A percentile compares a stretch with the other conserved stretches of the same genome.
phyloP scores from a whole-genome alignment of 257 asterid genomes.

The Nicotiana noctiflora region DNA sequence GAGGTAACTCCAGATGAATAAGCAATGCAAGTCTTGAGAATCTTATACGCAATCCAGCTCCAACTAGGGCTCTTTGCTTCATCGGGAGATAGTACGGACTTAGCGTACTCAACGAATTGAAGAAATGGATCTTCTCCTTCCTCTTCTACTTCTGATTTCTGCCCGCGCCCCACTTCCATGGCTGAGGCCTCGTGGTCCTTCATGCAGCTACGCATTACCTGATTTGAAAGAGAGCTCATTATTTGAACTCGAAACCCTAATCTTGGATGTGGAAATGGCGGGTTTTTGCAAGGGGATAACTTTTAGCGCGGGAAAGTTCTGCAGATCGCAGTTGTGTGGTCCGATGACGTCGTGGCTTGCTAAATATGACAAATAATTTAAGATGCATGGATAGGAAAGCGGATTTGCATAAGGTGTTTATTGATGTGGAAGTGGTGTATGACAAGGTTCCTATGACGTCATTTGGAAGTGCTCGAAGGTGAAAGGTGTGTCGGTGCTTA shows the following conservation, averaged over 20 bases:
- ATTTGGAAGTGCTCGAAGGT: no score
- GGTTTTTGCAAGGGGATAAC: neutral
- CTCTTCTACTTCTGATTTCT: constrained; percentile 12
- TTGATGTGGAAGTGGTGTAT: no score
- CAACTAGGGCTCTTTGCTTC: constrained; percentile 54
- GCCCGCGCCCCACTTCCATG: constrained; percentile 40
- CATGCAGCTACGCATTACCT: constrained; percentile 23
- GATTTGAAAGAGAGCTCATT: constrained; percentile 20
- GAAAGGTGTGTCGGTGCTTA: no score
- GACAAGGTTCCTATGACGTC: no score
- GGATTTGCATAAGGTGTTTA: no score
- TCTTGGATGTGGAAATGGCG: neutral
- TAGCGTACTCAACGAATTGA: constrained; percentile 52
- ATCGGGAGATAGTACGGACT: constrained; percentile 35
- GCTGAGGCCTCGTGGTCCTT: constrained; percentile 28
- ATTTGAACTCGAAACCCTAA: constrained; percentile 10
- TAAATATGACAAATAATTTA: no score
- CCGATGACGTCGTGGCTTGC: neutral
- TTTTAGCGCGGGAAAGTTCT: constrained; percentile 1
- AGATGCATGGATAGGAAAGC: no score
- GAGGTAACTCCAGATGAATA: constrained; percentile 94
- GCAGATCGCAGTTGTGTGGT: neutral
- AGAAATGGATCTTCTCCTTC: constrained; percentile 56
- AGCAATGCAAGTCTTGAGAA: constrained; percentile 64
- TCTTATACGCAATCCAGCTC: constrained; percentile 77